Evolutionary conservation across 805 yeast species (phyloP).

Genomic region (Lachancea meyersii): DNA sequence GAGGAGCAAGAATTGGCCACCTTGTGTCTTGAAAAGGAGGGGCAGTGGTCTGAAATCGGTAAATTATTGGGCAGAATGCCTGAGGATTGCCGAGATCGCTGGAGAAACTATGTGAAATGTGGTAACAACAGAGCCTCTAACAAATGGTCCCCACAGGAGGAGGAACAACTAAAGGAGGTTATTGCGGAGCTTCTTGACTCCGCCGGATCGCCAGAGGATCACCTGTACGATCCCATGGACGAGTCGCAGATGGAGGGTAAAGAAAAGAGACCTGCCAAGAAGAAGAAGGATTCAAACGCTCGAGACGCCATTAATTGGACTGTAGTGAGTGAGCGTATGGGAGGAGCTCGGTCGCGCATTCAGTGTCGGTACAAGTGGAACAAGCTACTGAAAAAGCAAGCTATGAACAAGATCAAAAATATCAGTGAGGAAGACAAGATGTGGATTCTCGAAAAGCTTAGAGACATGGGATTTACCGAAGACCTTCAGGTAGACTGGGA

Average conservation of each 20-base stretch:
- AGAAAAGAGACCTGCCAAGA: constrained; percentile 14
- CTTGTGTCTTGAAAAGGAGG: constrained; percentile 59
- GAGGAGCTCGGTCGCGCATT: constrained; percentile 81
- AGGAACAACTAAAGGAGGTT: constrained; percentile 49
- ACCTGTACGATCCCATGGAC: constrained; percentile 21
- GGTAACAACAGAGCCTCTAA: constrained; percentile 69
- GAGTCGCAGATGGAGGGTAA: constrained; percentile 21
- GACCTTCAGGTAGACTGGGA: constrained; percentile 50
- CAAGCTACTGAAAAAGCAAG: constrained; percentile 62
- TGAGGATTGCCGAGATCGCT: constrained; percentile 93
- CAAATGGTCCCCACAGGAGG: constrained; percentile 78
- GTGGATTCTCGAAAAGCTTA: constrained; percentile 44
- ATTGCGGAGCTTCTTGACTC: constrained; percentile 45
- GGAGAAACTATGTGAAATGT: constrained; percentile 93
- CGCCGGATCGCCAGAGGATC: constrained; percentile 14
- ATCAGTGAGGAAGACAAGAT: constrained; percentile 44
- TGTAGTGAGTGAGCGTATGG: constrained; percentile 79
- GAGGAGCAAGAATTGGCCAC: constrained; percentile 67
- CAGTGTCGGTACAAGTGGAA: constrained; percentile 97
- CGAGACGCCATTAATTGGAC: constrained; percentile 78
- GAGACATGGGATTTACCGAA: constrained; percentile 38
- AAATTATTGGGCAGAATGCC: constrained; percentile 85
- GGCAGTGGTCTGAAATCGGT: constrained; percentile 88
- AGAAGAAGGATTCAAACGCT: constrained; percentile 23
- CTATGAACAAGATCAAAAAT: constrained; percentile 37